Conservation (phyloP, 2,329 filamentous ascomycete species). For the Nigrospora sphaerica region DNA sequence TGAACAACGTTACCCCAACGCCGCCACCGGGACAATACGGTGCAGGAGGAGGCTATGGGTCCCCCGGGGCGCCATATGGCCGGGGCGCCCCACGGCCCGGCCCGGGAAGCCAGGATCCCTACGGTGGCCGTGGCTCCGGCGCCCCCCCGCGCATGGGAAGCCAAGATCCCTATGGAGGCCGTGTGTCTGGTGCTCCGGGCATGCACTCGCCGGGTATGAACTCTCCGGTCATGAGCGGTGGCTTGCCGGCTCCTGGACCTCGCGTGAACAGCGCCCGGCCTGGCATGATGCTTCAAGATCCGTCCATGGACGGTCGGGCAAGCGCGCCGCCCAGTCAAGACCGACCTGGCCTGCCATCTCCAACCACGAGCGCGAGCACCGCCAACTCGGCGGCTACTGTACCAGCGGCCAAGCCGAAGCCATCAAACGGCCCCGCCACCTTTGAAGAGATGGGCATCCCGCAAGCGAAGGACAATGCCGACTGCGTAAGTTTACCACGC, state of each 20-base stretch:
- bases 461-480: slow-evolving; percentile 71
- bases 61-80: slow-evolving; percentile 5
- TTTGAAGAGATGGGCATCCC: slow-evolving; percentile 99
- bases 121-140: slow-evolving; percentile 11
- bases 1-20: slow-evolving; percentile 21
- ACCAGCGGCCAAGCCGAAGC: slow-evolving; percentile 26
- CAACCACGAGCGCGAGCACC: slow-evolving; percentile 19
- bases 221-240: slow-evolving; percentile 13
- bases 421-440: slow-evolving; percentile 69
- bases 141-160: no score
- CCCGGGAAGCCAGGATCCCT: slow-evolving; percentile 6
- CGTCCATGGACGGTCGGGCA: slow-evolving; percentile 20
- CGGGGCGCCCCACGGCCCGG: no score
- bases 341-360: slow-evolving; percentile 14
- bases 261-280: slow-evolving; percentile 11
- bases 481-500: slow-evolving; percentile 65
- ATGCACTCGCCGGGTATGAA: slow-evolving; percentile 1
- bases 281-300: slow-evolving; percentile 19
- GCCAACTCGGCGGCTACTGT: slow-evolving; percentile 18
- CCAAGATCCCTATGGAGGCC: slow-evolving; percentile 15
- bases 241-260: slow-evolving; percentile 4
- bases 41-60: slow-evolving; percentile 11
- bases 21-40: slow-evolving; percentile 18
- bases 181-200: slow-evolving; percentile 14
- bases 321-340: slow-evolving; percentile 27